Conservation (phyloP, 1,284 basidiomycete species). For the Cystobasidium sp. region DNA sequence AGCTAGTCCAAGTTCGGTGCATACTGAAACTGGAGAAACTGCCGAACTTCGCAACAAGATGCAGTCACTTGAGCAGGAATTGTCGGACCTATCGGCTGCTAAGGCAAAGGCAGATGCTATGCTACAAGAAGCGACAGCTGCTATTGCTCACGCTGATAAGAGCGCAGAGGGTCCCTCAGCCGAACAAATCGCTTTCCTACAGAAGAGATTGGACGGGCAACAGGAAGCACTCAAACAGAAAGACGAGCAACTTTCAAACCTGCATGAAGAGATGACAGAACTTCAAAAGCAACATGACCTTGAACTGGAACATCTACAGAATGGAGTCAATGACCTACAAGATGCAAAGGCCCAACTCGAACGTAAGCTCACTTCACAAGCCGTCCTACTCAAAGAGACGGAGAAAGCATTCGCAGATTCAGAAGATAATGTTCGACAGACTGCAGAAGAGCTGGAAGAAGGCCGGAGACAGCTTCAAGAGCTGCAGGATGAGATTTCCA, state of each 20-base stretch:
- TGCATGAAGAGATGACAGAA: neutral
- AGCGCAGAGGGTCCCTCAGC: neutral
- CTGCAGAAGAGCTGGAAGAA: constrained; percentile 47
- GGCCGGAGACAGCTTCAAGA: constrained; percentile 44
- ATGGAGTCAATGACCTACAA: neutral
- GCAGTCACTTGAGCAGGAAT: neutral
- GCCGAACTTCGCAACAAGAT: neutral
- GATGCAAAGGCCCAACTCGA: constrained; percentile 53
- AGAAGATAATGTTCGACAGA: constrained; percentile 48
- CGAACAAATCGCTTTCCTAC: neutral
- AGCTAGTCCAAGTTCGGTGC: constrained; percentile 56
- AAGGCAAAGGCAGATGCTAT: constrained; percentile 5
- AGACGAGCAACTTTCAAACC: neutral
- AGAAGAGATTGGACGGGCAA: constrained; percentile 1
- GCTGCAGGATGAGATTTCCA: constrained; percentile 46
- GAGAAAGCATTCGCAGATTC: constrained; percentile 50
- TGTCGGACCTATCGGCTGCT: neutral
- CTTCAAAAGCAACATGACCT: neutral
- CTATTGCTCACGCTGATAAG: neutral
- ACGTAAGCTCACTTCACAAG: constrained; percentile 30
- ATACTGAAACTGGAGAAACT: neutral
- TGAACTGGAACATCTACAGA: neutral
- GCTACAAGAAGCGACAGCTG: constrained; percentile 3
- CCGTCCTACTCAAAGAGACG: constrained; percentile 36
- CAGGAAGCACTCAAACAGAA: neutral